Base-by-base conservation (phyloP, 2,329 filamentous ascomycete genomes). In the Ophiognomonia clavigignenti-juglandacearum region DNA sequence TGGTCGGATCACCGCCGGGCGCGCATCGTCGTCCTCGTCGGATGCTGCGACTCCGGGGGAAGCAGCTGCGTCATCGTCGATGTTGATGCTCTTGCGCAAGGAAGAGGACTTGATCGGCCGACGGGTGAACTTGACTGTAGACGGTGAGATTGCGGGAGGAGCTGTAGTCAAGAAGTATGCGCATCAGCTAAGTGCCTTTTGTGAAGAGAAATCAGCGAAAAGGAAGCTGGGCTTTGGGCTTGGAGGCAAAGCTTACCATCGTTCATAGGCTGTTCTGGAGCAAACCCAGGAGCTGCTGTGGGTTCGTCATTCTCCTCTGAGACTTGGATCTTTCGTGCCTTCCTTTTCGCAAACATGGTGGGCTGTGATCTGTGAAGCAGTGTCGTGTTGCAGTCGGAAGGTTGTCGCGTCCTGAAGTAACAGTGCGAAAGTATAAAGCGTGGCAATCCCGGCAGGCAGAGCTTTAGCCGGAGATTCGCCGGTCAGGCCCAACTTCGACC, bases 261-360 rank as follows among this genome's bases (percentile, higher is more conserved):
- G 52, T 60, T 62, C 47, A 61, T 54, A 16, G 53, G 53, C 47
- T 59, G 57, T 35, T 61, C 54, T 2, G 57, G 48, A 1, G 51
- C 42, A 1, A 62, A 32, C 8, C 49, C 43, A 2, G 53, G 49
- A 4, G 43, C 53, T 43, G 2, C 47, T 16, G 20, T 40, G n/a
- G 37, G 43, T 32, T 71, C 69, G 1, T 83, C 83, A 4, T 87
- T 82, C 11, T 83, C 80, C 37, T 88, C 86, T 35, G 80, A 73
- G 0, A 80, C 72, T 39, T 82, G 85, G 56, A 96, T 86, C 59
- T 90, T 86, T 55, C 87, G 85, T 39, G 87, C 83, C 57, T 93
- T 90, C 54, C 80, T 69, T 58, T 80, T 83, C 2, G 71, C 71
- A 48, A 83, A 83, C 6, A 74, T 66, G 54, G 70, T 76, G 76